A percentile compares a stretch with the other conserved stretches of the same genome.
Evolutionary conservation across 129 eudicot species (phyloP).

Genomic region (Smallanthus sonchifolius): DNA sequence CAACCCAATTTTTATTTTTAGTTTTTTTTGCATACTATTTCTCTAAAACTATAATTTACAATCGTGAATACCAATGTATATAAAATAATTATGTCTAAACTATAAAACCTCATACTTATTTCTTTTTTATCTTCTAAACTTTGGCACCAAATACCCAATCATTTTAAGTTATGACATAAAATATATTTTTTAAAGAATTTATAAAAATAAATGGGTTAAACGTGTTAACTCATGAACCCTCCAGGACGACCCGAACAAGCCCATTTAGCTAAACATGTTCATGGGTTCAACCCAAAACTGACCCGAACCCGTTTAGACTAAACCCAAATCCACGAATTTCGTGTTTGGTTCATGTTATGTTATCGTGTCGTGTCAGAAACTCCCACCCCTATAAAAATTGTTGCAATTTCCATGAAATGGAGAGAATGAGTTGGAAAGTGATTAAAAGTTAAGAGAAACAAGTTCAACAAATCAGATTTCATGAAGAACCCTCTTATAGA

Average conservation of each 20-base stretch:
- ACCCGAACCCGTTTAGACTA: background rate
- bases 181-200: no score
- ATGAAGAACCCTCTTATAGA: background rate
- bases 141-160: no score
- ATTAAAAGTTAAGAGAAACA: background rate
- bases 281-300: background rate
- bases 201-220: background rate
- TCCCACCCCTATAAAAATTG: background rate
- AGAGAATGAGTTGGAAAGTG: background rate
- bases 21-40: no score
- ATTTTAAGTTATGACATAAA: no score
- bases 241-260: no score
- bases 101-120: no score
- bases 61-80: no score
- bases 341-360: background rate
- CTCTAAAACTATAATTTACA: no score
- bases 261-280: background rate
- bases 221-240: background rate
- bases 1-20: no score
- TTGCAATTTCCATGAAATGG: background rate
- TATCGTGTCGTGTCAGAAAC: background rate
- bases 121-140: no score
- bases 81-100: no score
- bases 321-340: background rate
- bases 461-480: background rate